phyloP scores from a whole-genome alignment of 306 rosid species.

The Senna tora region DNA sequence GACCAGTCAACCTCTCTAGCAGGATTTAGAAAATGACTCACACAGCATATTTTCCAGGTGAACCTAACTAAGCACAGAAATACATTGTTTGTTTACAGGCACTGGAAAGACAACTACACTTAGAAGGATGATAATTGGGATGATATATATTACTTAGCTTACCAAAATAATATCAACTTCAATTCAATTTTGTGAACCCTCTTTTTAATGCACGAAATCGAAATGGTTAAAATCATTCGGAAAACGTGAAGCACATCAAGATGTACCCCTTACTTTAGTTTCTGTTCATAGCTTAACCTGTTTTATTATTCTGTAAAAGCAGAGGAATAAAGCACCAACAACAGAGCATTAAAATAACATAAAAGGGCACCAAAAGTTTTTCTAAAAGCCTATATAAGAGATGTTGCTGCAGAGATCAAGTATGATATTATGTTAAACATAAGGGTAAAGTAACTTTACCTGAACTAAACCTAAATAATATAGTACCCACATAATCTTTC shows the following conservation, averaged over 20 bases:
- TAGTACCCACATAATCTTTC: too few relatives aligned
- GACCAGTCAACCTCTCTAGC: neutral
- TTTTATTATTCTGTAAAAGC: neutral
- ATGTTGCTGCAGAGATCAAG: neutral
- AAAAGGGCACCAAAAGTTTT: slow-evolving; percentile 11
- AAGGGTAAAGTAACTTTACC: too few relatives aligned
- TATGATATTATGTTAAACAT: too few relatives aligned
- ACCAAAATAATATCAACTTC: neutral
- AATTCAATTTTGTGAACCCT: neutral
- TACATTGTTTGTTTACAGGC: neutral
- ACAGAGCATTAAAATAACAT: neutral
- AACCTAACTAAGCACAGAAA: neutral
- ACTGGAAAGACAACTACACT: neutral
- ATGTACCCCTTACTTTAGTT: neutral
- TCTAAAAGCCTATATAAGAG: neutral
- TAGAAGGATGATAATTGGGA: neutral
- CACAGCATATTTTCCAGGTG: neutral
- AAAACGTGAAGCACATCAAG: neutral
- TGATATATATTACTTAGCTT: neutral
- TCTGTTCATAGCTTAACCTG: neutral
- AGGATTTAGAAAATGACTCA: neutral
- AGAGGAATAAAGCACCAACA: neutral
- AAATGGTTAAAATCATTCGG: neutral
- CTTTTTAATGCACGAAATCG: neutral
- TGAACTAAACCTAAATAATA: too few relatives aligned